Evolutionary conservation across 768 basidiomycete genomes (phyloP), one percentile per base, ranked within the genome.

Genomic region (Calocybe indica): DNA sequence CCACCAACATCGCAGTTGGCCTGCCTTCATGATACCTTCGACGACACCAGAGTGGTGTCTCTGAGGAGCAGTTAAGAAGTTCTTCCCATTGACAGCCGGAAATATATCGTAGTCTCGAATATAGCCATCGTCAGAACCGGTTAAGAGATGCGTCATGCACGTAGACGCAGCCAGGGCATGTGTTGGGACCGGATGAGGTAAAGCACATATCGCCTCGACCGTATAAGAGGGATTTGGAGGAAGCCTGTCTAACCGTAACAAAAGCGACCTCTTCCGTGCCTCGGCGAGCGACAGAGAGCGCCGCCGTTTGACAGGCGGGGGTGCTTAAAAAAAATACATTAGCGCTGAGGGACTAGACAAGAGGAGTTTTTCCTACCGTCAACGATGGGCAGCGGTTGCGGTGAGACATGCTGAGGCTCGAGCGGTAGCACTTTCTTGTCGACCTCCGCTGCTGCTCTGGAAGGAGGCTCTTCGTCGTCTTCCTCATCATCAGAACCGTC

Each of bases 51-150:
- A 89, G 53, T 93, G 88, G 50, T 88, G 84, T 48, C 91, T 73
- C 62, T 94, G 92, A 39, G 90, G 91, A 12, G 91, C 88, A 15
- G 86, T 92, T 53, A 96, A 74, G 56, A 90, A 85, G 33, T 79
- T 80, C 60, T 89, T 88, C 47, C 92, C 83, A 62, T 97, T 97
- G 36, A 92, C 85, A 35, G 88, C 82, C 36, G 85, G 62, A 65
- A 91, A 96, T 41, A 95, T 79, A 63, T 97, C 92, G 67, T 94
- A 97, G 68, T 90, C 79, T 34, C 93, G 81, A 38, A 97, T 86
- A 55, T 91, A 93, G 7, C 93, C 94, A 61, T 97, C 93, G 55
- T 95, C 88, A 9, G 88, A 90, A 33, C 93, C 93, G 10, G 94
- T 94, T 31, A 95, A 64, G 14, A 96, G 71, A 61, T 93, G 90